A percentile compares a stretch with the other conserved stretches of the same genome.
Conservation (phyloP, 257 asterid species). For the Sherardia arvensis region DNA sequence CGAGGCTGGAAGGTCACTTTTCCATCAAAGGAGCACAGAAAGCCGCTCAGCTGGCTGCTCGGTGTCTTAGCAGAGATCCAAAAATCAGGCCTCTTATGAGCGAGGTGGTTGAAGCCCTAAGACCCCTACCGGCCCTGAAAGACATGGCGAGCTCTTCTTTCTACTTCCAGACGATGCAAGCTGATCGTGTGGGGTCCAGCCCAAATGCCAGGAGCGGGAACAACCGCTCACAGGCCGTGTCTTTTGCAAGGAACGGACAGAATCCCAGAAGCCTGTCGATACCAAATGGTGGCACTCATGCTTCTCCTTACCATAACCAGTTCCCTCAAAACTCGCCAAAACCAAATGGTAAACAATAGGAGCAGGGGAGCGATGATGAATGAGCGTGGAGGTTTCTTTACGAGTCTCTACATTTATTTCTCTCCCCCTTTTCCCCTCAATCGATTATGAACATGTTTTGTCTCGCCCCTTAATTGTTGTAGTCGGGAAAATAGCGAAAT, state of each 20-base stretch:
- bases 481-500: constrained; percentile 16
- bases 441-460: constrained; percentile 22
- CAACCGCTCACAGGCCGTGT: constrained; percentile 38
- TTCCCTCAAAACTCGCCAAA: constrained; percentile 64
- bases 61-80: constrained; percentile 77
- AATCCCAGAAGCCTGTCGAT: constrained; percentile 65
- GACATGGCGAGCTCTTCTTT: constrained; percentile 95
- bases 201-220: constrained; percentile 40
- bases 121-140: constrained; percentile 79
- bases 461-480: constrained; percentile 14
- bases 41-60: constrained; percentile 89
- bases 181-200: constrained; percentile 54
- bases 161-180: constrained; percentile 69
- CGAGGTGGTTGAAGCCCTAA: constrained; percentile 74
- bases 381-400: constrained; percentile 1
- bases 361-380: constrained; percentile 8
- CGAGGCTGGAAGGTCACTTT: constrained; percentile 88
- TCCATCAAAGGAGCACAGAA: constrained; percentile 90
- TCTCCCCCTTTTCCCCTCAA: constrained; percentile 1
- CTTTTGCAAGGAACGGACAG: constrained; percentile 47
- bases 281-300: constrained; percentile 62
- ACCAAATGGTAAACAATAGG: constrained; percentile 52
- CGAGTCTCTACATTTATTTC: constrained; percentile 25
- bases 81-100: constrained; percentile 85
- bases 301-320: constrained; percentile 65